Evolutionary conservation across 2,329 filamentous ascomycete genomes (phyloP).

Genomic region (Monilinia laxa): DNA sequence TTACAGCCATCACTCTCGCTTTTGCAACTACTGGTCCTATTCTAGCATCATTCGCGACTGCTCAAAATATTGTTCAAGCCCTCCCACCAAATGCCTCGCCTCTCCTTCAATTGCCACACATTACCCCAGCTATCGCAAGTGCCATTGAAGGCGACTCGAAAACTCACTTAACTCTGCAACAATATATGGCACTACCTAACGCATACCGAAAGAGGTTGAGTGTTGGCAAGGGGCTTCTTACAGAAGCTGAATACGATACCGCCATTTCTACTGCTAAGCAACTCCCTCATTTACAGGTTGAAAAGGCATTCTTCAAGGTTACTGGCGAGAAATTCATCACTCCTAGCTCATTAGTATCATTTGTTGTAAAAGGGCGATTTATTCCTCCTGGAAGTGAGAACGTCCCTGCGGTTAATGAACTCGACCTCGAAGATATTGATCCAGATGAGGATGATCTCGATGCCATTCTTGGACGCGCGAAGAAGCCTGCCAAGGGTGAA

Average conservation of each 20-base stretch:
- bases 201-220: slow-evolving; percentile 68
- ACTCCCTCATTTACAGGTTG: slow-evolving; percentile 78
- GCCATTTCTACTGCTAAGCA: slow-evolving; percentile 77
- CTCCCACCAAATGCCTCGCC: slow-evolving; percentile 80
- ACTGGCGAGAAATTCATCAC: slow-evolving; percentile 91
- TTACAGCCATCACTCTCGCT: slow-evolving; percentile 81
- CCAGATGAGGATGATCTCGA: slow-evolving; percentile 90
- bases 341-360: slow-evolving; percentile 85
- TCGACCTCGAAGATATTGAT: slow-evolving; percentile 87
- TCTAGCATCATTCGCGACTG: slow-evolving; percentile 75
- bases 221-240: slow-evolving; percentile 69
- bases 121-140: slow-evolving; percentile 66
- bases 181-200: slow-evolving; percentile 84
- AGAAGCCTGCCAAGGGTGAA: slow-evolving; percentile 63
- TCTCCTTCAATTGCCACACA: slow-evolving; percentile 85
- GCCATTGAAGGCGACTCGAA: slow-evolving; percentile 74
- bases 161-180: slow-evolving; percentile 74
- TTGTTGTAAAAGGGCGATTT: slow-evolving; percentile 93
- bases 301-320: slow-evolving; percentile 98
- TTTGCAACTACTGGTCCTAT: slow-evolving; percentile 83
- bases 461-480: slow-evolving; percentile 74
- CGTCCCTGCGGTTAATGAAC: slow-evolving; percentile 70
- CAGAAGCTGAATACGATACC: slow-evolving; percentile 71
- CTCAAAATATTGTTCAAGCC: slow-evolving; percentile 88
- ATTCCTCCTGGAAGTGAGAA: slow-evolving; percentile 80